A percentile compares a stretch with the other conserved stretches of the same genome.
phyloP scores from a whole-genome alignment of 176 grass and related monocot species.

The Oryza meyeriana region DNA sequence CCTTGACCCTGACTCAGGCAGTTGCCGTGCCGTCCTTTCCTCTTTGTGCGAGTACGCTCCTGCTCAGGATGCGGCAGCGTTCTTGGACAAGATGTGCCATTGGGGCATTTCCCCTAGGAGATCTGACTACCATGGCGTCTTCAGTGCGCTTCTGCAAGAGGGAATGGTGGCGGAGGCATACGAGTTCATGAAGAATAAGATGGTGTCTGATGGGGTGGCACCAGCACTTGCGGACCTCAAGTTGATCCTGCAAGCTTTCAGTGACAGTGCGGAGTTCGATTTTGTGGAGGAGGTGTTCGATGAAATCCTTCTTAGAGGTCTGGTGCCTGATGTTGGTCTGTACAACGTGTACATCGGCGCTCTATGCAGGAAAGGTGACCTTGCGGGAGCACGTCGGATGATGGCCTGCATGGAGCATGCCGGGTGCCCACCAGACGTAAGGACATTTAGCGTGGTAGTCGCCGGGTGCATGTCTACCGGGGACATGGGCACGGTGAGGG shows the following conservation, averaged over 20 bases:
- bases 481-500: constrained; percentile 30
- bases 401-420: constrained; percentile 61
- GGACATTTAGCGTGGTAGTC: constrained; percentile 35
- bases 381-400: constrained; percentile 49
- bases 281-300: constrained; percentile 60
- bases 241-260: constrained; percentile 30
- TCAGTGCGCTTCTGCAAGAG: constrained; percentile 44
- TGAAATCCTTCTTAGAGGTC: constrained; percentile 64
- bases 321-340: constrained; percentile 37
- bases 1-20: constrained; percentile 19
- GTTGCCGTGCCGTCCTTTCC: constrained; percentile 22
- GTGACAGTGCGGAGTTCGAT: not conserved
- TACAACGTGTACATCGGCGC: constrained; percentile 45
- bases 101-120: constrained; percentile 27
- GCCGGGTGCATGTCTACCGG: constrained; percentile 25
- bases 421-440: constrained; percentile 43
- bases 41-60: constrained; percentile 19
- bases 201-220: constrained; percentile 39
- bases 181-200: constrained; percentile 35
- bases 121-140: constrained; percentile 28
- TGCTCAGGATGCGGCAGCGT: constrained; percentile 13
- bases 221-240: constrained; percentile 35
- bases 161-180: constrained; percentile 48
- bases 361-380: constrained; percentile 46
- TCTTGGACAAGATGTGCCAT: constrained; percentile 61